Evolutionary conservation across 345 rosid genomes (phyloP).

Genomic region (Eucalyptus regnans): DNA sequence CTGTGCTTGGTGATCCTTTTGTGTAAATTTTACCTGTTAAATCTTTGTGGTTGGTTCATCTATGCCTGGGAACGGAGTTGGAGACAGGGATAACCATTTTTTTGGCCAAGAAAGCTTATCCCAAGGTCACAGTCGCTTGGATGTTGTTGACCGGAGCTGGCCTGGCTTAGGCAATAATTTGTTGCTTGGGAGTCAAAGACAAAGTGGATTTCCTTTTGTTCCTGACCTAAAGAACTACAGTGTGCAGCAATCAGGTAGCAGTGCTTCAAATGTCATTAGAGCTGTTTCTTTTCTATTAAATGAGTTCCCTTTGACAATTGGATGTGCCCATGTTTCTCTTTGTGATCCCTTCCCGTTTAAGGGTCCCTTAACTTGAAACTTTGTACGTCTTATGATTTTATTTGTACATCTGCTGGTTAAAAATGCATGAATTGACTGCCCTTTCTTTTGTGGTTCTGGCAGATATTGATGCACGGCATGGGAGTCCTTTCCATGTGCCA

Average conservation of each 20-base stretch:
- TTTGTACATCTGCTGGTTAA: not conserved
- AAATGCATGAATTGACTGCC: not conserved
- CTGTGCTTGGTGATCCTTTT: not conserved
- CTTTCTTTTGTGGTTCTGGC: constrained; percentile 24
- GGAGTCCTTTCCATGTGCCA: constrained; percentile 32
- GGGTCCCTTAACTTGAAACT: not conserved
- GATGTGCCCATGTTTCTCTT: not conserved
- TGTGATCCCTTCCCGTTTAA: not conserved
- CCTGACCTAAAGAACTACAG: constrained; percentile 43
- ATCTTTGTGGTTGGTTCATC: constrained; percentile 27
- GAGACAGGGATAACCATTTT: constrained; percentile 86
- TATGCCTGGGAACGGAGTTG: constrained; percentile 97
- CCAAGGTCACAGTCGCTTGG: constrained; percentile 56
- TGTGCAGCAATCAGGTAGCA: constrained; percentile 57
- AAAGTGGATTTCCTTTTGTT: constrained; percentile 35
- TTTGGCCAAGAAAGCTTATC: constrained; percentile 62
- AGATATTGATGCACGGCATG: constrained; percentile 49
- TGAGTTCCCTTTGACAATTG: not conserved
- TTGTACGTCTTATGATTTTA: not conserved
- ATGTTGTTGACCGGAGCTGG: constrained; percentile 58
- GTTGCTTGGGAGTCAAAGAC: constrained; percentile 53
- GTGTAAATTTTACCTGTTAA: not conserved
- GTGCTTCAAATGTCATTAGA: not conserved
- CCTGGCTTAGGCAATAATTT: constrained; percentile 33
- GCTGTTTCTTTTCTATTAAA: not conserved